A percentile compares a stretch with the other conserved stretches of the same genome.
Conservation (phyloP, 164 flowering plant genomes). For the Liriodendron chinense region DNA sequence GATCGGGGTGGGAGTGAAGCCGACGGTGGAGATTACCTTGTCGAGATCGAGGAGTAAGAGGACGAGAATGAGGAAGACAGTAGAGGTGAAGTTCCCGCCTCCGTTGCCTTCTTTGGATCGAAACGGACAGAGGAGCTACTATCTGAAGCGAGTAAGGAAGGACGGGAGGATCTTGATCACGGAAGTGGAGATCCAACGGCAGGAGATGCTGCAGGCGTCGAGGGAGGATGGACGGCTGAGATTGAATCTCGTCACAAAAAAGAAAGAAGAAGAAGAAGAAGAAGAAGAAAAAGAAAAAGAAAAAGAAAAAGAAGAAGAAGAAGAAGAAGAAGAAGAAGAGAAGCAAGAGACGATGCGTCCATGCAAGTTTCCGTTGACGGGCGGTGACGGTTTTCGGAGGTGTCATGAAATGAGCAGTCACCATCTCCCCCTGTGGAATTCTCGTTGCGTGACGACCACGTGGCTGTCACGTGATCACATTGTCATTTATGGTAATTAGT, state of each 20-base stretch:
- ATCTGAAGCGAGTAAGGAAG: conserved; percentile 42
- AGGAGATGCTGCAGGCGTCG: conserved; percentile 41
- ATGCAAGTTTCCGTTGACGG: background rate
- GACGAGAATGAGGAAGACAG: conserved; percentile 4
- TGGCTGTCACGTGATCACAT: background rate
- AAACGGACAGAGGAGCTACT: conserved; percentile 39
- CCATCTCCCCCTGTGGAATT: background rate
- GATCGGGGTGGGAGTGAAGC: background rate
- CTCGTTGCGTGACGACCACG: background rate
- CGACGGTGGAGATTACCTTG: background rate
- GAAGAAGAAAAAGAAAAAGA: conserved; percentile 6
- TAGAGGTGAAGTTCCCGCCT: conserved; percentile 44
- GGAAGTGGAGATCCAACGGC: conserved; percentile 32
- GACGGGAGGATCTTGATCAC: conserved; percentile 51
- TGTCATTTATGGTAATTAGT: background rate
- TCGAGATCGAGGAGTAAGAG: conserved; percentile 5
- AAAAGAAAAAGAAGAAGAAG: conserved; percentile 8
- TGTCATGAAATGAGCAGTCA: background rate
- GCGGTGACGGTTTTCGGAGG: background rate
- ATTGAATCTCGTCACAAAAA: conserved; percentile 33
- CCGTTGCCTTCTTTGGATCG: conserved; percentile 41
- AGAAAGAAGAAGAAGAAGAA: conserved; percentile 10
- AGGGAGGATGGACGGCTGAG: conserved; percentile 53
- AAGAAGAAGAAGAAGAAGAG: conserved; percentile 2
- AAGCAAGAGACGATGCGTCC: background rate